Conservation (phyloP, 768 basidiomycete species). For the Boletus tylopilopsis region DNA sequence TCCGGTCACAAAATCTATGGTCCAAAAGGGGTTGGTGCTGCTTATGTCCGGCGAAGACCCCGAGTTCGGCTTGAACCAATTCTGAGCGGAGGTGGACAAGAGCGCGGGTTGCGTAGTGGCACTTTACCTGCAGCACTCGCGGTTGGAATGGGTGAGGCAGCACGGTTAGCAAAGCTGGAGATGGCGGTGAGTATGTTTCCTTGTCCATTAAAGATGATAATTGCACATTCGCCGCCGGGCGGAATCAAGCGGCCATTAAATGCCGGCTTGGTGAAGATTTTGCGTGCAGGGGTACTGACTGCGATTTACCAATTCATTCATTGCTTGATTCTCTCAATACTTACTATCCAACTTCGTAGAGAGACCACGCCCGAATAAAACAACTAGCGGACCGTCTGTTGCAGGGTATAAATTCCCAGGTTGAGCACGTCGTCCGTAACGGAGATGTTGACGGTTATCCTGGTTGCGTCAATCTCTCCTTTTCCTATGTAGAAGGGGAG, state of each 20-base stretch:
- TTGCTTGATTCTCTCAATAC: not conserved
- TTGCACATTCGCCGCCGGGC: conserved; percentile 34
- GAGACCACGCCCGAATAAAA: conserved; percentile 74
- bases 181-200: conserved; percentile 72
- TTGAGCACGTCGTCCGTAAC: conserved; percentile 91
- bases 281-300: conserved; percentile 96
- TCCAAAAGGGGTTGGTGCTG: conserved; percentile 93
- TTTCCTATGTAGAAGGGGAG: conserved; percentile 97
- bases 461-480: conserved; percentile 93
- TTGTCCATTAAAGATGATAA: conserved; percentile 41
- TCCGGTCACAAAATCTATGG: conserved; percentile 98
- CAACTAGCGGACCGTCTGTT: conserved; percentile 79
- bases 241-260: conserved; percentile 43
- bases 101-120: conserved; percentile 92
- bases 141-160: conserved; percentile 94
- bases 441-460: conserved; percentile 91
- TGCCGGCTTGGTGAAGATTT: conserved; percentile 59
- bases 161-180: conserved; percentile 85
- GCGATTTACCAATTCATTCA: not conserved
- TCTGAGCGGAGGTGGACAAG: conserved; percentile 94
- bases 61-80: conserved; percentile 94
- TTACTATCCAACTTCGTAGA: conserved; percentile 39
- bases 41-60: conserved; percentile 89
- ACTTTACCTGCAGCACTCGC: conserved; percentile 85
- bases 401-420: conserved; percentile 72